A percentile compares a stretch with the other conserved stretches of the same genome.
These are phyloP conservation scores for Symbiodinium natans DNA, from an alignment of 73 alveolate species.

Conservation along the genomic window DNA sequence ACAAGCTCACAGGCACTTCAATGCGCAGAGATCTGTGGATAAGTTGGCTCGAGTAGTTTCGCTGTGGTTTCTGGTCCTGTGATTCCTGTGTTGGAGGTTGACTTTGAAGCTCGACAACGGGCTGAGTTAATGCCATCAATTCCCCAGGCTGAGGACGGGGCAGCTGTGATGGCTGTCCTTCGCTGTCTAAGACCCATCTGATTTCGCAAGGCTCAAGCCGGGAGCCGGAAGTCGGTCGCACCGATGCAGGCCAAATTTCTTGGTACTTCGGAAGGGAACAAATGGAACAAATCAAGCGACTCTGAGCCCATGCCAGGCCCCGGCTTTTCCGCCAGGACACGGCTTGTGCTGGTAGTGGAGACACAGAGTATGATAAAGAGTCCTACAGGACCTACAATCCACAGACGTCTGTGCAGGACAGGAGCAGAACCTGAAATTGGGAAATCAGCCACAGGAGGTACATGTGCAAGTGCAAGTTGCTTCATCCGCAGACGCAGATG, in stretches of 20 bases:
- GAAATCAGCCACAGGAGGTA: conserved; percentile 80
- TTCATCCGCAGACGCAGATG: too few species aligned
- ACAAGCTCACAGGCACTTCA: conserved; percentile 80
- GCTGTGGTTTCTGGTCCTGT: too few species aligned
- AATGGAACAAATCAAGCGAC: too few species aligned
- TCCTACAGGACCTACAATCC: not conserved
- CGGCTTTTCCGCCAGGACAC: not conserved
- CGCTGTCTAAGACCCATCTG: too few species aligned
- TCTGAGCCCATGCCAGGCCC: not conserved
- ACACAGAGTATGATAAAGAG: too few species aligned
- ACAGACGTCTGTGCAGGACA: not conserved
- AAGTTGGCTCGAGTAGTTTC: too few species aligned
- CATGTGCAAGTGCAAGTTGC: not conserved
- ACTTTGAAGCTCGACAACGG: conserved; percentile 69
- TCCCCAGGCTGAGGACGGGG: conserved; percentile 71
- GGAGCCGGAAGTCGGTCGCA: too few species aligned
- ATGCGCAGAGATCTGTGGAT: too few species aligned
- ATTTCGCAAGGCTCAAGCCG: too few species aligned
- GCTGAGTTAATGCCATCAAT: conserved; percentile 73
- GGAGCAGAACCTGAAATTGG: conserved; percentile 69
- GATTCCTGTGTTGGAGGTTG: too few species aligned
- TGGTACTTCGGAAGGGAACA: too few species aligned
- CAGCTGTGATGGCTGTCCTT: not conserved
- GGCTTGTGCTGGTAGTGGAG: not conserved
- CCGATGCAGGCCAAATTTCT: too few species aligned